Base-by-base conservation (phyloP, 2,329 filamentous ascomycete species). In the Didymella pinodella region DNA sequence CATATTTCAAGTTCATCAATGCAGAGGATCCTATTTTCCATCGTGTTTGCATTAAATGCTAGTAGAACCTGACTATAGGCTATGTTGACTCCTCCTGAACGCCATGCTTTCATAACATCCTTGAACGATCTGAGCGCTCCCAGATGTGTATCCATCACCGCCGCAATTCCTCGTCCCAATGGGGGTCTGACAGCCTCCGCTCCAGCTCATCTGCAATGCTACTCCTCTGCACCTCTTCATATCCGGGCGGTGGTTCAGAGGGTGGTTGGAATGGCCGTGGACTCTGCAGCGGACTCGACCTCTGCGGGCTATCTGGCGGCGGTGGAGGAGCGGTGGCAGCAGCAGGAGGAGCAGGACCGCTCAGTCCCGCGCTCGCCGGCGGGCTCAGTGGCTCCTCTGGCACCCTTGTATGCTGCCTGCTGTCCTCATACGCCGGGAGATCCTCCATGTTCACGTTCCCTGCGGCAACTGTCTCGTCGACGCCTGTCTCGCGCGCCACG, bases 181-280 rank as follows among this genome's bases (percentile, higher is more conserved):
- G 72, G 47, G 56, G 56, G 25, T 59, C 56, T 10, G 56, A 59
- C 57, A 78, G 64, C 60, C 77, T 71, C 63, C 79, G 70, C 72
- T 94, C 90, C 43, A 91, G 82, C 66, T 91, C 91, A 61, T 90
- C 85, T 45, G 89, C 88, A 65, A 93, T 83, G 60, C 90, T 90
- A 66, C 91, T 87, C 73, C 92, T 88, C 77, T 97, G 94, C 28
- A 91, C 91, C 76, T 97, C 92, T 70, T 97, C 93, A 73, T 98
- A 98, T 34, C 88, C 91, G 48, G 94, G 94, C 47, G 94, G 94
- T 5, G 93, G 92, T 73, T 95, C 93, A 44, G 78, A 88, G 70
- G 70, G 92, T 78, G 80, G 79, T 57, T 80, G 77, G 77, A 80
- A 79, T 1, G 57, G 51, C 49, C 64, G 65, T 40, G 74, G 72